Conservation (phyloP, 2,329 filamentous ascomycete species). For the Orbilia oligospora region DNA sequence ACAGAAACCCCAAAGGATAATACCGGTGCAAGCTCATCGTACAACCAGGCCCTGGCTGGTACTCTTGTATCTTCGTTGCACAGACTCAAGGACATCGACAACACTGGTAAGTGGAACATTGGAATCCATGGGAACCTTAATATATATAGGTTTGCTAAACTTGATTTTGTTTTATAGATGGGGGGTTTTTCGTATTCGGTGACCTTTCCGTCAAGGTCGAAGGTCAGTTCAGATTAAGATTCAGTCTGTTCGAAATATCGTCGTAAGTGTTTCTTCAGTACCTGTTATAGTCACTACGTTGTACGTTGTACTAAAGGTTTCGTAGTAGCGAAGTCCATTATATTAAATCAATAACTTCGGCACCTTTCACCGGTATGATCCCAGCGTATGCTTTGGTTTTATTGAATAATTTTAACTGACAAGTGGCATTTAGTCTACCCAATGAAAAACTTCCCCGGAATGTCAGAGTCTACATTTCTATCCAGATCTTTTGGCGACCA, state of each 20-base stretch:
- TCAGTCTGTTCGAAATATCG: conserved; percentile 81
- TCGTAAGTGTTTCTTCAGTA: conserved; percentile 64
- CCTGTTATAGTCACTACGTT: conserved; percentile 65
- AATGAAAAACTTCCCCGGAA: conserved; percentile 81
- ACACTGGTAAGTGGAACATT: conserved; percentile 67
- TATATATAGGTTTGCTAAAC: conserved; percentile 21
- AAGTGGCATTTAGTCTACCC: conserved; percentile 66
- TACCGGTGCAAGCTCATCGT: conserved; percentile 64
- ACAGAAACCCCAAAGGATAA: conserved; percentile 67
- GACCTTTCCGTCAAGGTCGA: conserved; percentile 84
- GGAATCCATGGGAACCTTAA: not conserved
- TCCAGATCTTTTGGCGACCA: conserved; percentile 89
- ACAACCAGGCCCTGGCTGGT: conserved; percentile 74
- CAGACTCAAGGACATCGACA: conserved; percentile 82
- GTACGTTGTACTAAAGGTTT: conserved; percentile 33
- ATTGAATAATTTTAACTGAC: conserved; percentile 36
- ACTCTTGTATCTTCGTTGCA: conserved; percentile 85
- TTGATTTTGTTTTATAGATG: conserved; percentile 70
- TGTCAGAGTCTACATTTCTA: conserved; percentile 84
- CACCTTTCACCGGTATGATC: conserved; percentile 76
- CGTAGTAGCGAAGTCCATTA: conserved; percentile 69
- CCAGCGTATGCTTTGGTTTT: not conserved
- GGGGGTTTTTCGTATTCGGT: conserved; percentile 91
- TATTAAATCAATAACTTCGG: conserved; percentile 73
- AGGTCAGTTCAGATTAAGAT: conserved; percentile 80